These are phyloP conservation scores for Talaromyces albobiverticillius DNA, from an alignment of 2,329 filamentous ascomycete species.

Conservation along the genomic window DNA sequence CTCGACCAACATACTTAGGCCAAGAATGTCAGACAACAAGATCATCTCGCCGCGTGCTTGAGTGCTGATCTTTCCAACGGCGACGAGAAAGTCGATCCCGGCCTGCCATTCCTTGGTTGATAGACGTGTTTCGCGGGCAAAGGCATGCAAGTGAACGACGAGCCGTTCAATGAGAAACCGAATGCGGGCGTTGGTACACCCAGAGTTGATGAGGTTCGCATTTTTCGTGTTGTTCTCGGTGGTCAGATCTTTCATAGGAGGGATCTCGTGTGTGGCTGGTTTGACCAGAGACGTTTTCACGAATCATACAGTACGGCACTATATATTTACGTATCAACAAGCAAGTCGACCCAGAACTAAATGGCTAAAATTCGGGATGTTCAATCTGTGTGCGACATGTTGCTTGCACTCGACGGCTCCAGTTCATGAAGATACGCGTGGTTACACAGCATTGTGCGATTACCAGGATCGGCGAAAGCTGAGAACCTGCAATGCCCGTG, in stretches of 20 bases:
- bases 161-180: constrained; percentile 71
- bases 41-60: constrained; percentile 5
- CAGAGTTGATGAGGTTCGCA: constrained; percentile 70
- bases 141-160: constrained; percentile 76
- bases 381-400: too few relatives aligned
- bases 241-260: constrained; percentile 60
- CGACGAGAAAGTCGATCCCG: constrained; percentile 67
- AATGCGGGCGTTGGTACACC: constrained; percentile 62
- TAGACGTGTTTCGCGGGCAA: constrained; percentile 73
- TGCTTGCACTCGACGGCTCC: too few relatives aligned
- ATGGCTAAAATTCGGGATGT: too few relatives aligned
- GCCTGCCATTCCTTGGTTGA: constrained; percentile 77
- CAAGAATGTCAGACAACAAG: constrained; percentile 59
- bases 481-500: too few relatives aligned
- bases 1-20: constrained; percentile 76
- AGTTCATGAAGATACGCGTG: too few relatives aligned
- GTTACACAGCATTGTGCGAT: too few relatives aligned
- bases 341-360: too few relatives aligned
- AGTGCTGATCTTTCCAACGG: constrained; percentile 61
- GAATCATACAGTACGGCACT: too few relatives aligned
- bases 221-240: constrained; percentile 80
- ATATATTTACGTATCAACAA: too few relatives aligned
- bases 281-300: constrained; percentile 3
- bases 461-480: too few relatives aligned
- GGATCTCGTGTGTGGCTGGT: neutral